Evolutionary conservation across 257 asterid genomes (phyloP).

Genomic region (Forsythia suspensa): DNA sequence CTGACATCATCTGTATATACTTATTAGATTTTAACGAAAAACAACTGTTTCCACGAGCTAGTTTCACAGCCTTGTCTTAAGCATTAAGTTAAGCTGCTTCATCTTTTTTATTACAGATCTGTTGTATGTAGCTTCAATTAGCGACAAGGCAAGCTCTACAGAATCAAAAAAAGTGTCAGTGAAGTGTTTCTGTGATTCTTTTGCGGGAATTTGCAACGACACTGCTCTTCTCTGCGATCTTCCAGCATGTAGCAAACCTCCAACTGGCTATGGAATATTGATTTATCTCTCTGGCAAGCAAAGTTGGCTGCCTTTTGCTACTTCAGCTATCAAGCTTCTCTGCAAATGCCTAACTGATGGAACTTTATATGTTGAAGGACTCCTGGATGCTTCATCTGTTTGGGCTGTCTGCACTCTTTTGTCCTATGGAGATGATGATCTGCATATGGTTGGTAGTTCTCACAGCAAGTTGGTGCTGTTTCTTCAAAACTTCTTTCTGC

Average conservation of each 20-base stretch:
- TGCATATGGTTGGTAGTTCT: slow-evolving; percentile 74
- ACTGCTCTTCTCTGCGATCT: slow-evolving; percentile 55
- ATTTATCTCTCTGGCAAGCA: slow-evolving; percentile 71
- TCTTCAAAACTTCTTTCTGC: slow-evolving; percentile 12
- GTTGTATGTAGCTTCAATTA: slow-evolving; percentile 42
- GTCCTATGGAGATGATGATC: slow-evolving; percentile 73
- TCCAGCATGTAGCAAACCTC: slow-evolving; percentile 55
- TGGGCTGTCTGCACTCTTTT: slow-evolving; percentile 71
- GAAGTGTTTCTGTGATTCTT: slow-evolving; percentile 59
- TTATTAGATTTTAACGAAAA: neutral
- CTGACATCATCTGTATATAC: slow-evolving; percentile 15
- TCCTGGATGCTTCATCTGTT: slow-evolving; percentile 64
- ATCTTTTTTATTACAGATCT: slow-evolving; percentile 44
- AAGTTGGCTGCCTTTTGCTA: slow-evolving; percentile 74
- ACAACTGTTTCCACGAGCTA: neutral
- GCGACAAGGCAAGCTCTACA: slow-evolving; percentile 32
- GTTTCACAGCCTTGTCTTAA: slow-evolving; percentile 9
- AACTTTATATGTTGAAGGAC: slow-evolving; percentile 86
- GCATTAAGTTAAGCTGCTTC: neutral
- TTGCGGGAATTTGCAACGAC: slow-evolving; percentile 47
- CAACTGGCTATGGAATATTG: slow-evolving; percentile 60
- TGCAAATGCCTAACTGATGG: slow-evolving; percentile 84
- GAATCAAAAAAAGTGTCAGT: slow-evolving; percentile 47
- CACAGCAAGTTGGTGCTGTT: slow-evolving; percentile 10
- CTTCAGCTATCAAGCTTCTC: slow-evolving; percentile 75